Evolutionary conservation across 108 stramenopile species (phyloP), one percentile per base, ranked within the genome.

Genomic region (Cyclotella baltica): DNA sequence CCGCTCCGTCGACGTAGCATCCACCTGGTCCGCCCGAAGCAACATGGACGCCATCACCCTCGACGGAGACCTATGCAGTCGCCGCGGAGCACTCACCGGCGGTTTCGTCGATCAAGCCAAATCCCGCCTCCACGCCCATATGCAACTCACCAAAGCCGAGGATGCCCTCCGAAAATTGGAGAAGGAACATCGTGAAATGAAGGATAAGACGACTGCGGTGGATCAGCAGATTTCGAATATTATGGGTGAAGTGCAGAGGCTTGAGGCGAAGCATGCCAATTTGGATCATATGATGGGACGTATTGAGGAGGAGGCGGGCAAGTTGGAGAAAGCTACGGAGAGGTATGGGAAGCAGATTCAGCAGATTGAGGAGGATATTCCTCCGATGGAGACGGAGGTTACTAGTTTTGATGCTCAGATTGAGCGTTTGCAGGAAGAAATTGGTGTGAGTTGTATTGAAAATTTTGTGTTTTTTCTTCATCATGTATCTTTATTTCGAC

Each of bases 41-140:
- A 80, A 85, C 50, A 93, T 98, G 90, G 98, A 99, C 80, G 96
- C 96, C 55, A 88, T 99, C 57, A 99, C 99, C 31, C 85, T 98
- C n/a, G 96, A 98, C 40, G 99, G 99, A 27, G 98, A 99, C 64
- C 74, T 96, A 65, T 95, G 95, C 72, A 92, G 88, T 56, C 84
- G 96, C 11, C 91, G 92, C 62, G 99, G 99, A 56, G 93, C 94
- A 20, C 73, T 99, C 58, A 85, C 93, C 10, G 98, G 98, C 28
- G 98, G 98, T 18, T 98, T 87, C 71, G 85, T 95, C 18, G 96
- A 96, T 72, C 67, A 64, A 6, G 55, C 67, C 9, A 93, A 93
- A 67, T 89, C 88, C 72, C 88, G 90, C 4, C 84, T 96, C 31
- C 74, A 77, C 25, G 92, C 95, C 10, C 86, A 89, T 67, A 59